Conservation (phyloP, 2,329 filamentous ascomycete genomes). For the Fusarium nanum region DNA sequence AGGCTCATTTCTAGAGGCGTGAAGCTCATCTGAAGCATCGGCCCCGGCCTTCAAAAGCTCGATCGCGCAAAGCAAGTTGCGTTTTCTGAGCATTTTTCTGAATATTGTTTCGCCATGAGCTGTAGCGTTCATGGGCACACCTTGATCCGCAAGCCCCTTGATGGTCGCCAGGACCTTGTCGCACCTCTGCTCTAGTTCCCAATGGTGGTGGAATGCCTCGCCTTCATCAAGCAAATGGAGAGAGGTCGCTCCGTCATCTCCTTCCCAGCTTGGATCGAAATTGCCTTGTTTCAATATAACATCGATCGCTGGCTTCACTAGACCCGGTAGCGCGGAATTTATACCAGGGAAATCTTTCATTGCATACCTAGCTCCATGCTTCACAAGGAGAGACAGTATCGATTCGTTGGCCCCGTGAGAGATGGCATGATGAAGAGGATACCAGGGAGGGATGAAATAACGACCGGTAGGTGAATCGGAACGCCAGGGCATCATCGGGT, state of each 20-base stretch:
- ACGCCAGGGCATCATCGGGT: no score
- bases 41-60: slow-evolving; percentile 4
- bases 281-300: background rate
- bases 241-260: background rate
- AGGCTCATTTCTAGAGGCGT: no score
- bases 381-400: background rate
- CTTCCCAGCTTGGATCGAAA: background rate
- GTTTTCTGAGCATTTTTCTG: accelerated
- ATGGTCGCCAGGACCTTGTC: background rate
- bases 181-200: no score
- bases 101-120: background rate
- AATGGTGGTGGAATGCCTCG: no score
- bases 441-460: background rate
- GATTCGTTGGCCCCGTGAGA: background rate
- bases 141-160: background rate
- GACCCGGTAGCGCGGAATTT: background rate
- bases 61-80: background rate
- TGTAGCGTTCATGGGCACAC: slow-evolving; percentile 1
- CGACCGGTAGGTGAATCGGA: no score
- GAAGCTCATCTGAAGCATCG: background rate
- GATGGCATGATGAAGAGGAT: slow-evolving; percentile 18
- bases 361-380: slow-evolving; percentile 2
- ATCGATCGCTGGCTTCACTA: background rate
- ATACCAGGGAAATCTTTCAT: background rate
- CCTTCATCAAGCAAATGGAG: background rate